These are phyloP conservation scores for Lepidium campestre DNA, from an alignment of 441 rosid species.

Conservation along the genomic window DNA sequence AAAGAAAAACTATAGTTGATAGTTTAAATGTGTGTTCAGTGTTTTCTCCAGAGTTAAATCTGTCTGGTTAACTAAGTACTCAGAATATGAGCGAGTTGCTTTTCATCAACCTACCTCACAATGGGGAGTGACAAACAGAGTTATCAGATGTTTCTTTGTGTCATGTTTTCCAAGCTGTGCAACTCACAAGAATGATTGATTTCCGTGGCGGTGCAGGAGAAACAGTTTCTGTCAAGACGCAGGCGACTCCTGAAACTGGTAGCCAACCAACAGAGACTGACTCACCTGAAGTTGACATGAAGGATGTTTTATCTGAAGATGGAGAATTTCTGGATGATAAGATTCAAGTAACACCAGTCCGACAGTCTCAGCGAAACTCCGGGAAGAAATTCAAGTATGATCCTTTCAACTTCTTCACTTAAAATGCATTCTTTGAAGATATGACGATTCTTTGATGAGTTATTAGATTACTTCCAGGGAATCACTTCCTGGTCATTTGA, in stretches of 20 bases:
- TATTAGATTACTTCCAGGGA: not conserved
- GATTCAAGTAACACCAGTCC: conserved; percentile 58
- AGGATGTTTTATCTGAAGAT: conserved; percentile 46
- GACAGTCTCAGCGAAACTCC: conserved; percentile 65
- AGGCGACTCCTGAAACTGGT: conserved; percentile 28
- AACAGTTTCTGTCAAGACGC: conserved; percentile 32
- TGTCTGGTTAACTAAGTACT: not conserved
- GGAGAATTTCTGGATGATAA: conserved; percentile 28
- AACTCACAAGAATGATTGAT: conserved; percentile 27
- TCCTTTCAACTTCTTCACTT: not conserved
- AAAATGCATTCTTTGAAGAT: not conserved
- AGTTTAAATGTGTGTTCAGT: conserved; percentile 1
- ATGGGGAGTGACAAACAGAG: not conserved
- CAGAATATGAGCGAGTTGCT: not conserved
- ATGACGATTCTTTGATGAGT: not conserved
- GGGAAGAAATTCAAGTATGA: conserved; percentile 70
- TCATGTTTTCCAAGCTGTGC: not conserved
- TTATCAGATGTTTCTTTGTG: not conserved
- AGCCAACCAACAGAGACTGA: conserved; percentile 38
- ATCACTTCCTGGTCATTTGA: conserved; percentile 2
- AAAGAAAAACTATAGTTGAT: not conserved
- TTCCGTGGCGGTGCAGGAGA: conserved; percentile 83
- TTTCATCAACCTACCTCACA: not conserved
- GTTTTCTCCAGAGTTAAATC: not conserved
- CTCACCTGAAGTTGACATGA: conserved; percentile 46